These are phyloP conservation scores for Candida pseudoviswanathii DNA, from an alignment of 1,139 yeast genomes.

Conservation along the genomic window DNA sequence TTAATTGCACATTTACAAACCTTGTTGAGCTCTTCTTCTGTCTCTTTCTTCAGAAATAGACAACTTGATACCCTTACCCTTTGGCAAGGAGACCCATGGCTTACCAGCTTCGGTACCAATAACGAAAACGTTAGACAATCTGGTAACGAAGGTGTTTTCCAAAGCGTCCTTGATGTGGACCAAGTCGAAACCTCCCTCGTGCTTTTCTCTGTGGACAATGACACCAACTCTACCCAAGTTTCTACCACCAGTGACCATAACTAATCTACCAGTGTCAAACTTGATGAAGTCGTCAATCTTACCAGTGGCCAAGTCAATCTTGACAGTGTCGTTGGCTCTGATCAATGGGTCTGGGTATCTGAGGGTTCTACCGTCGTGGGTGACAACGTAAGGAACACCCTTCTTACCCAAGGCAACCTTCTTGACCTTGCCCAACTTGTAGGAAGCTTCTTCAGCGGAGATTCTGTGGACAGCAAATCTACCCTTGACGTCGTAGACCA, in stretches of 20 bases:
- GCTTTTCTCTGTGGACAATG: constrained; percentile 97
- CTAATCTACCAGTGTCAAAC: constrained; percentile 94
- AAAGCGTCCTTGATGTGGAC: constrained; percentile 97
- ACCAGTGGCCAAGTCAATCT: constrained; percentile 94
- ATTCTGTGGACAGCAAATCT: constrained; percentile 99
- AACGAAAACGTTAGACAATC: constrained; percentile 94
- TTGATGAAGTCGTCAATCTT: constrained; percentile 89
- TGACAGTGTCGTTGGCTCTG: constrained; percentile 96
- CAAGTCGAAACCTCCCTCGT: constrained; percentile 99
- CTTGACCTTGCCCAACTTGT: constrained; percentile 98
- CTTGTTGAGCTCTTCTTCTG: constrained; percentile 86
- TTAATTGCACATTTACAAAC: constrained; percentile 24
- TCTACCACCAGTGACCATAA: constrained; percentile 99
- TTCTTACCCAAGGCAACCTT: constrained; percentile 97
- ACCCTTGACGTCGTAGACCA: constrained; percentile 97
- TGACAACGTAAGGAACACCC: constrained; percentile 96
- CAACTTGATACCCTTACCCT: constrained; percentile 99
- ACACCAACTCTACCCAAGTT: constrained; percentile 99
- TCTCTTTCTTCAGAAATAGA: constrained; percentile 99
- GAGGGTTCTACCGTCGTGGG: constrained; percentile 99
- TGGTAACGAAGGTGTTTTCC: constrained; percentile 98
- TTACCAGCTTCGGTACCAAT: constrained; percentile 94
- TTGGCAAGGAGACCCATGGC: constrained; percentile 97
- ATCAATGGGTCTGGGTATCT: constrained; percentile 98
- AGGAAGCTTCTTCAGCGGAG: constrained; percentile 96